Conservation (phyloP, 768 basidiomycete genomes). For the Pulveroboletus sp. region DNA sequence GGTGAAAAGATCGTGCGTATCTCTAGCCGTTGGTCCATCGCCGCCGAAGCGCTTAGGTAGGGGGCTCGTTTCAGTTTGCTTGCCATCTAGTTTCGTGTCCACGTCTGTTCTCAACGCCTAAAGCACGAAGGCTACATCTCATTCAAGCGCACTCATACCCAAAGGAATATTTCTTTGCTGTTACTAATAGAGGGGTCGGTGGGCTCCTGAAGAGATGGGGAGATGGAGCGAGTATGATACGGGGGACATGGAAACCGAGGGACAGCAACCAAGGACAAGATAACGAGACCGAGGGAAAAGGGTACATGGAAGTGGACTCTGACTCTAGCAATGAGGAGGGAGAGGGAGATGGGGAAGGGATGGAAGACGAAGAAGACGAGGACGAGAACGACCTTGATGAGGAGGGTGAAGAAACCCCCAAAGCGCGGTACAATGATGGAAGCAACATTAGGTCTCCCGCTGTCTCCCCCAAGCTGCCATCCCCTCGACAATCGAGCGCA, state of each 20-base stretch:
- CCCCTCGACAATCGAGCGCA: conserved; percentile 17
- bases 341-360: too few relatives aligned
- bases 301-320: conserved; percentile 23
- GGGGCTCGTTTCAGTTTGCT: conserved; percentile 53
- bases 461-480: conserved; percentile 13
- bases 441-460: conserved; percentile 17
- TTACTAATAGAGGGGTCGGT: conserved; percentile 88
- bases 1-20: conserved; percentile 76
- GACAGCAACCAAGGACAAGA: conserved; percentile 21
- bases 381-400: conserved; percentile 18
- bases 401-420: conserved; percentile 26
- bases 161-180: conserved; percentile 86
- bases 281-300: conserved; percentile 5
- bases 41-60: neutral
- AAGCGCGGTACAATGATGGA: conserved; percentile 14
- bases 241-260: conserved; percentile 64
- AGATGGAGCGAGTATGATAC: conserved; percentile 75
- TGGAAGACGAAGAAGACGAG: conserved; percentile 7
- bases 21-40: conserved; percentile 12
- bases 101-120: conserved; percentile 65
- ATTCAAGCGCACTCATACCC: conserved; percentile 80
- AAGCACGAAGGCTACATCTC: conserved; percentile 72
- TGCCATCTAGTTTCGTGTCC: conserved; percentile 65
- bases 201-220: conserved; percentile 77
- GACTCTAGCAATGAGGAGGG: conserved; percentile 16